Base-by-base conservation (phyloP, 768 basidiomycete species). In the Polyporus arcularius region DNA sequence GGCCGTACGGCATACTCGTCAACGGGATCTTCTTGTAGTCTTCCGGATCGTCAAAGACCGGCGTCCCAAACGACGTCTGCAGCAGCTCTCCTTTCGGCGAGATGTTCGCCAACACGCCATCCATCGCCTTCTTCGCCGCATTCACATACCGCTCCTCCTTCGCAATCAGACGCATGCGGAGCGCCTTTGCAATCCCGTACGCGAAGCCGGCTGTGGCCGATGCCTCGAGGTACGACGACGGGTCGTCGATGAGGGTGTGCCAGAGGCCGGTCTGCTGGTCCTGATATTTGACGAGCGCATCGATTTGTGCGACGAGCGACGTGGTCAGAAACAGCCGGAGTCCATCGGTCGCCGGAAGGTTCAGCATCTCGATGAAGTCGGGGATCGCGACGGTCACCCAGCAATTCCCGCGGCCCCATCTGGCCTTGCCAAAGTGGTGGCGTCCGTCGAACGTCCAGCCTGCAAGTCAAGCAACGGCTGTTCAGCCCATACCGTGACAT, bases 1-100 rank as follows among this genome's bases (percentile, higher is more conserved):
- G 82, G 14, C 84, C 82, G 64, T 84, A 84, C 12, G 82, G 82
- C 82, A 84, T 84, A 53, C 79, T 78, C 26, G 83, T 85, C 66
- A 82, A 72, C n/a, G 79, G 76, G 46, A 84, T 77, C 47, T 76
- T 72, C 65, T 78, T 80, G 68, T 83, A 84, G 56, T 75, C 78
- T 51, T 83, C 78, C 31, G 79, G 64, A 57, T 79, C 69, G 49
- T 76, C 68, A 51, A 83, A 83, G 42, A 84, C 82, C 4, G 79
- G 82, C 6, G 82, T 84, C 30, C 83, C 83, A 63, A 83, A 84
- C 6, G 80, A 82, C 51, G 79, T 78, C 52, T 79, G 72, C 66
- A 70, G 66, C 67, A 83, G 71, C 68, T 83, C 80, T 31, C 82
- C 82, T 38, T 72, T 69, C 5, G 75, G 72, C 41, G 78, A 76